Evolutionary conservation across 1,284 basidiomycete genomes (phyloP).

Genomic region (Irpex sp.): DNA sequence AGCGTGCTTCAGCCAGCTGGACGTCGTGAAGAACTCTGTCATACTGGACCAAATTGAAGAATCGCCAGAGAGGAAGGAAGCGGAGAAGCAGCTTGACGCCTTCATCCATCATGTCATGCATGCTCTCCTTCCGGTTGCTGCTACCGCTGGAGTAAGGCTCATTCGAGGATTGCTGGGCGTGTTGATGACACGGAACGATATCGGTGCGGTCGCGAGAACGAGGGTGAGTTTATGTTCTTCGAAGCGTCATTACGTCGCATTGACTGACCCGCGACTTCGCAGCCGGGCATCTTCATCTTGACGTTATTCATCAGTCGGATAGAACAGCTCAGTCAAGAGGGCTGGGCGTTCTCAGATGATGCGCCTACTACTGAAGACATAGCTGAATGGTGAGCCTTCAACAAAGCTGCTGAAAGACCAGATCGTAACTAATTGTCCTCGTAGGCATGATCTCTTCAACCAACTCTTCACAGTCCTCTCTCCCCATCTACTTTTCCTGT

Average conservation of each 20-base stretch:
- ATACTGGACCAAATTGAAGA: conserved; percentile 78
- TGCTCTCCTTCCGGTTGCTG: conserved; percentile 86
- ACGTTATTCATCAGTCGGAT: conserved; percentile 94
- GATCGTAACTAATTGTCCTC: conserved; percentile 13
- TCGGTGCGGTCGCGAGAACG: conserved; percentile 77
- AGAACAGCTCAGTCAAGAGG: conserved; percentile 84
- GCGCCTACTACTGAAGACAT: conserved; percentile 78
- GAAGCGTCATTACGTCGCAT: conserved; percentile 3
- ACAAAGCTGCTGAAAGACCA: not conserved
- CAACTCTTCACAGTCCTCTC: conserved; percentile 86
- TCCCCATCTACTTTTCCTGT: conserved; percentile 83
- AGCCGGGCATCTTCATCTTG: conserved; percentile 94
- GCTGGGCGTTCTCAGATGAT: conserved; percentile 39
- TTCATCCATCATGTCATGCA: conserved; percentile 91
- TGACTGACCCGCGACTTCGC: conserved; percentile 9
- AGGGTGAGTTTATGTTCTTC: conserved; percentile 61
- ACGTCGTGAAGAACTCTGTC: conserved; percentile 85
- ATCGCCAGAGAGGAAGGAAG: conserved; percentile 72
- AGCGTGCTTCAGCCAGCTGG: conserved; percentile 93
- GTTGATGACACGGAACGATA: conserved; percentile 86
- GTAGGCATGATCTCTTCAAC: conserved; percentile 86
- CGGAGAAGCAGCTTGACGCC: conserved; percentile 90
- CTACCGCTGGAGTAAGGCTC: conserved; percentile 82
- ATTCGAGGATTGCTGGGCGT: conserved; percentile 91
- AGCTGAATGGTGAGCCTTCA: conserved; percentile 80